phyloP scores from a whole-genome alignment of 108 stramenopile genomes.

The Cyclotella baltica region DNA sequence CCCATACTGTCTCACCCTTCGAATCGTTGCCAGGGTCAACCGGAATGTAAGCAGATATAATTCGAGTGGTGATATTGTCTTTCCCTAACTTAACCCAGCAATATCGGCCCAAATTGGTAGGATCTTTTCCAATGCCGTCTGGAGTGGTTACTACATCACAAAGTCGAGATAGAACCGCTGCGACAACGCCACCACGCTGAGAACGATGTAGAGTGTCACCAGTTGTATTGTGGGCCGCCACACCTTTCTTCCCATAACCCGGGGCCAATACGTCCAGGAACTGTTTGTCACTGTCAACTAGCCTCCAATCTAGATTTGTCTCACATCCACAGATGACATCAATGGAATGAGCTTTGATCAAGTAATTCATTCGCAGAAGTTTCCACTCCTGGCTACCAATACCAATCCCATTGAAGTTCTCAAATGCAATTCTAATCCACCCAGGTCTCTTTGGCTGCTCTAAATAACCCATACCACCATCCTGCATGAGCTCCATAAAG shows the following conservation, averaged over 20 bases:
- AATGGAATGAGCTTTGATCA: neutral
- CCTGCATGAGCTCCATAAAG: neutral
- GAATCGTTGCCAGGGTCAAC: neutral
- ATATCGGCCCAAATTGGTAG: neutral
- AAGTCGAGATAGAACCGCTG: neutral
- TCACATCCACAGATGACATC: slow-evolving; percentile 2
- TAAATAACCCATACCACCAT: neutral
- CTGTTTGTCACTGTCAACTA: neutral
- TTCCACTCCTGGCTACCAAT: neutral
- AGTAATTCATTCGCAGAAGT: neutral
- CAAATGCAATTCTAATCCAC: neutral
- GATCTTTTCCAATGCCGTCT: slow-evolving; percentile 2
- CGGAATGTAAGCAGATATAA: neutral
- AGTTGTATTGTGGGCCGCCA: neutral
- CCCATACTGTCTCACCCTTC: neutral
- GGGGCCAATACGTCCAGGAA: neutral
- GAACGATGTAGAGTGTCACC: neutral
- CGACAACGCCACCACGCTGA: neutral
- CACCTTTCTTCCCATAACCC: neutral
- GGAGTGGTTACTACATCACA: neutral
- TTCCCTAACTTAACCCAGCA: neutral
- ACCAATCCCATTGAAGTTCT: slow-evolving; percentile 6
- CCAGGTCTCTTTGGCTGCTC: neutral
- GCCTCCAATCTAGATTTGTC: slow-evolving; percentile 3
- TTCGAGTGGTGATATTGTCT: neutral